Conservation (phyloP, 192 early-diverging fungal species). For the Coemansia sp. region DNA sequence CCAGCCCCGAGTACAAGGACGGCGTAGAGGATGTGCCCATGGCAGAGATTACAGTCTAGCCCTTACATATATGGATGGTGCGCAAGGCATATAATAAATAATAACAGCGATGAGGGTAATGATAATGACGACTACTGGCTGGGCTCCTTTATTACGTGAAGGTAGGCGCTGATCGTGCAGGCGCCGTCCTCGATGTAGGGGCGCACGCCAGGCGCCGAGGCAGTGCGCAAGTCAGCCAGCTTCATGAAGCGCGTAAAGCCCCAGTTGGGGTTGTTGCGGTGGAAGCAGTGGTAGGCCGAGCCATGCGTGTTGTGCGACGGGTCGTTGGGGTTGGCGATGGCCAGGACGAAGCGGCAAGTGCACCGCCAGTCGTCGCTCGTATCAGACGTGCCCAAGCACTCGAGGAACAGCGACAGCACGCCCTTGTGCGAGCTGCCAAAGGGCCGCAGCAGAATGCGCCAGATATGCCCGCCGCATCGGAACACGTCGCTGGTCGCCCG, state of each 20-base stretch:
- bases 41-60: conserved; percentile 5
- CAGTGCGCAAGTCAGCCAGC: conserved; percentile 57
- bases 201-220: conserved; percentile 48
- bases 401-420: conserved; percentile 83
- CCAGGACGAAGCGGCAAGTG: conserved; percentile 86
- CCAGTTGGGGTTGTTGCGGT: conserved; percentile 88
- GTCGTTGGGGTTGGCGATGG: conserved; percentile 78
- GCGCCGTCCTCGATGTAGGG: conserved; percentile 77
- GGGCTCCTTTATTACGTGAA: conserved; percentile 82
- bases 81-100: neutral
- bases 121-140: conserved; percentile 38
- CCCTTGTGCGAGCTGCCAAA: conserved; percentile 81
- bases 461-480: conserved; percentile 50
- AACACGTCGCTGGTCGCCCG: conserved; percentile 54
- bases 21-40: conserved; percentile 16
- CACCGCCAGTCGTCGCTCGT: conserved; percentile 71
- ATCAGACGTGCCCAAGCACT: conserved; percentile 76
- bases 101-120: neutral
- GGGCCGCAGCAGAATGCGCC: conserved; percentile 92
- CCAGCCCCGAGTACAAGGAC: neutral
- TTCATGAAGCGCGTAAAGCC: conserved; percentile 89
- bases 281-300: conserved; percentile 87
- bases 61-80: neutral
- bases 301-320: conserved; percentile 65
- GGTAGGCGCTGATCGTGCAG: conserved; percentile 70